A percentile compares a stretch with the other conserved stretches of the same genome.
Evolutionary conservation across 164 flowering plant species (phyloP).

Genomic region (Magnolia changhungtana): DNA sequence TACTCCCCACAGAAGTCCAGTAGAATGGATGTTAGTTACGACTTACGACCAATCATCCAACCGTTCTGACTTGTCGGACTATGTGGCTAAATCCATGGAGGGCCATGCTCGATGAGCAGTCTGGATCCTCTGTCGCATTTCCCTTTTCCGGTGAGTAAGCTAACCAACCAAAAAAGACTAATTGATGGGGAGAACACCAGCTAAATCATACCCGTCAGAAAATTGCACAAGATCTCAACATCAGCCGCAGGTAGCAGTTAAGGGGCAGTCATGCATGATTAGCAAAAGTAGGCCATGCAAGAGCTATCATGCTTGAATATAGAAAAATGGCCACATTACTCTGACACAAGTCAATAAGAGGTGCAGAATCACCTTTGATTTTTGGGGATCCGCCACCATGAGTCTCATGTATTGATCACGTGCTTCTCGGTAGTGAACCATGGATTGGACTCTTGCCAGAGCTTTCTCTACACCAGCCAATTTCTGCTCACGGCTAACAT

Average conservation of each 20-base stretch:
- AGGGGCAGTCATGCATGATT: not conserved
- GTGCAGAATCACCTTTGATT: constrained; percentile 28
- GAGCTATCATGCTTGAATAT: not conserved
- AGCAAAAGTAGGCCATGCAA: not conserved
- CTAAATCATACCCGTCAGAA: no score
- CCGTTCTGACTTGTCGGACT: no score
- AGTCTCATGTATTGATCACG: constrained; percentile 82
- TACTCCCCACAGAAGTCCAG: no score
- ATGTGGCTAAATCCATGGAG: no score
- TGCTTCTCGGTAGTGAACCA: constrained; percentile 78
- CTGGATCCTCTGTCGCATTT: no score
- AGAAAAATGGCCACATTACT: not conserved
- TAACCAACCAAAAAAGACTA: no score
- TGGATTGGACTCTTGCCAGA: constrained; percentile 72
- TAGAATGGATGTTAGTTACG: no score
- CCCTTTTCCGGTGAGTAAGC: no score
- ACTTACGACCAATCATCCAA: no score
- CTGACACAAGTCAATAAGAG: not conserved
- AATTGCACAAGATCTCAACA: not conserved
- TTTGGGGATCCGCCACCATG: constrained; percentile 35
- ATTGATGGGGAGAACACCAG: no score
- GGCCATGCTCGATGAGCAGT: no score
- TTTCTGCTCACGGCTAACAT: constrained; percentile 62
- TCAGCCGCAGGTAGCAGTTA: no score
- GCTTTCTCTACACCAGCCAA: constrained; percentile 61